Percentiles rank a stretch among this genome's conserved stretches.
Conservation (phyloP, 345 rosid species). For the Eucalyptus sp. region DNA sequence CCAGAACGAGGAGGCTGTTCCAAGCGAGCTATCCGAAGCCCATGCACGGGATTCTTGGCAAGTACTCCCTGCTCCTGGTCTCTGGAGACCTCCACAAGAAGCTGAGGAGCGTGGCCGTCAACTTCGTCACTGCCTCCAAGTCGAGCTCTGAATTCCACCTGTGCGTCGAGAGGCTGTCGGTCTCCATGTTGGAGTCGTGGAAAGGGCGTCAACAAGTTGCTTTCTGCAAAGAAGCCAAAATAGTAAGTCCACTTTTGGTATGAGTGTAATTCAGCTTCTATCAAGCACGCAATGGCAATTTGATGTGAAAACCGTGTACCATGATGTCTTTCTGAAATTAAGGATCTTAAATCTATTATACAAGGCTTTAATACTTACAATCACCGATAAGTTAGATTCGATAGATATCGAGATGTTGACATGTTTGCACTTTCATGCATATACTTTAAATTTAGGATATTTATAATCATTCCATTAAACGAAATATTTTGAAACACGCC, state of each 20-base stretch:
- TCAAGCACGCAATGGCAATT: neutral
- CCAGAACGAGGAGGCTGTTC: conserved; percentile 72
- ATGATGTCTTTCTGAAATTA: neutral
- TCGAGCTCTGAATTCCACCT: conserved; percentile 31
- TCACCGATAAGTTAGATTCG: neutral
- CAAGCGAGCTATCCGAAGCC: conserved; percentile 54
- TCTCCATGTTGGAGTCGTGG: conserved; percentile 64
- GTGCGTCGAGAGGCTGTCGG: conserved; percentile 28
- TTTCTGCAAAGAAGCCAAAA: conserved; percentile 44
- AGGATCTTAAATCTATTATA: neutral
- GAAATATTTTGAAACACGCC: too few species aligned
- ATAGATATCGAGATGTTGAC: neutral
- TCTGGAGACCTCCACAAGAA: conserved; percentile 69
- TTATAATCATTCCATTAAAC: neutral
- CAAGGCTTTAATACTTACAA: neutral
- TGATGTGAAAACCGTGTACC: neutral
- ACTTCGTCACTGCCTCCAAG: conserved; percentile 36
- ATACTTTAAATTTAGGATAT: neutral
- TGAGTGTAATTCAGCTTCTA: neutral
- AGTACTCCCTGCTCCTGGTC: conserved; percentile 33
- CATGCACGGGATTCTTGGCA: conserved; percentile 69
- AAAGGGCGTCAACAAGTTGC: conserved; percentile 16
- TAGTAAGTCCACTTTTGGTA: conserved; percentile 14
- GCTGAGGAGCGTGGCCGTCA: conserved; percentile 41
- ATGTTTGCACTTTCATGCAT: neutral